Evolutionary conservation across 2,329 filamentous ascomycete genomes (phyloP).

Genomic region (Lanzia echinophila): DNA sequence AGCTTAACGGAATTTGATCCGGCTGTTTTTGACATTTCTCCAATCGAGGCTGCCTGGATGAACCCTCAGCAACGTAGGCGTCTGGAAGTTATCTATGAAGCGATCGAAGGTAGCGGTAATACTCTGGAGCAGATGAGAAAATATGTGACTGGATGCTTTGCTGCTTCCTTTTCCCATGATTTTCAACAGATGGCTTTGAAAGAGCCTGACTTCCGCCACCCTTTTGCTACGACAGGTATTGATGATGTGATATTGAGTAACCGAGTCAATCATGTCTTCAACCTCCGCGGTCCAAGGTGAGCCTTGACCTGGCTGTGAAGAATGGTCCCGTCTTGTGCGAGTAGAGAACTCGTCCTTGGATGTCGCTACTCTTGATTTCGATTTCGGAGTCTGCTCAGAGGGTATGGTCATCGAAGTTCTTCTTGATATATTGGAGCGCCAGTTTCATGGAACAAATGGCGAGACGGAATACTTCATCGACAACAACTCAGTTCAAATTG

Average conservation of each 20-base stretch:
- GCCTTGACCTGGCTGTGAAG: too few species aligned
- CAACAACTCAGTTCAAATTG: too few species aligned
- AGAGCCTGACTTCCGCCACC: conserved; percentile 18
- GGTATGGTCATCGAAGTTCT: too few species aligned
- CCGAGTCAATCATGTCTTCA: conserved; percentile 11
- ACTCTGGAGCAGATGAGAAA: conserved; percentile 10
- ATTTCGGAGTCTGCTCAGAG: too few species aligned
- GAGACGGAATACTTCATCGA: too few species aligned
- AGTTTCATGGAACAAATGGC: too few species aligned
- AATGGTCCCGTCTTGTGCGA: too few species aligned
- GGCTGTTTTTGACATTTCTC: background rate
- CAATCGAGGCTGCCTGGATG: background rate
- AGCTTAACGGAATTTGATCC: conserved; percentile 19
- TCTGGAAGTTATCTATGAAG: background rate
- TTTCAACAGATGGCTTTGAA: conserved; percentile 2
- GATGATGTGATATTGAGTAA: conserved; percentile 18
- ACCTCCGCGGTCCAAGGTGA: conserved; percentile 24
- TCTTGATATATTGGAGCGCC: too few species aligned
- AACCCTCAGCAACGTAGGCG: background rate
- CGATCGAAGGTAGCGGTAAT: background rate
- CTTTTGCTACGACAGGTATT: conserved; percentile 19
- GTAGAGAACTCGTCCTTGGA: too few species aligned
- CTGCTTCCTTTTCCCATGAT: conserved; percentile 10
- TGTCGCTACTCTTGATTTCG: too few species aligned
- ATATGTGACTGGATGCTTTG: conserved; percentile 14